Base-by-base conservation (phyloP, 345 rosid genomes). In the Noccaea bulbosa region DNA sequence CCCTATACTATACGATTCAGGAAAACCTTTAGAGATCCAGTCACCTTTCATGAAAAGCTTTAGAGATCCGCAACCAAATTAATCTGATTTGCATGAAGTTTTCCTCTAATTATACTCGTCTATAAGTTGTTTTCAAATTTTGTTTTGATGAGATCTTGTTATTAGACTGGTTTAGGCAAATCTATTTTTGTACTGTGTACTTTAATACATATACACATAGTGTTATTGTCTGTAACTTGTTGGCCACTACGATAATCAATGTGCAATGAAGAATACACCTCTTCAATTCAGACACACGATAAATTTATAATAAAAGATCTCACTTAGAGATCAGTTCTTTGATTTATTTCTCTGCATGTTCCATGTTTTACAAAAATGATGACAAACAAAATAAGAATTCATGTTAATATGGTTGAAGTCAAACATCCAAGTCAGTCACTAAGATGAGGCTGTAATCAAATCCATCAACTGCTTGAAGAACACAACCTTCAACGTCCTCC, bases 381-480 rank as follows among this genome's bases (percentile, higher is more conserved):
- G n/a, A 41, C 20, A 60, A 40, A 41, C 65, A 38, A 58, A 3
- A 14, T 5, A 14, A 44, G 17, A 44, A 39, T 39, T 39, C 43
- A 12, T 39, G 43, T 39, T 8, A 9, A 39, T 9, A 33, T 33
- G 7, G 35, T 33, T 33, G 5, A 9, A 39, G 5, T 39, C 43
- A 39, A 39, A 39, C 43, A 39, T 39, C 12, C 0, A 10, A 10
- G n/a, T 81, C 81, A 12, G 80, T 73, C 4, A 83, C 76, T 67
- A 91, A 79, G 44, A 91, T 67, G 7, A 93, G 79, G 65, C 73
- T 85, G 78, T 89, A 97, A 78, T 93, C 98, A 74, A 93, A 89
- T 3, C 96, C 98, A 2, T 87, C 78, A 7, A 68, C 88, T 41
- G 79, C 88, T 75, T 84, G 96, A 62, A 91, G 43, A 72, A 82